Base-by-base conservation (phyloP, 768 basidiomycete genomes). In the Hebeloma cylindrosporum region DNA sequence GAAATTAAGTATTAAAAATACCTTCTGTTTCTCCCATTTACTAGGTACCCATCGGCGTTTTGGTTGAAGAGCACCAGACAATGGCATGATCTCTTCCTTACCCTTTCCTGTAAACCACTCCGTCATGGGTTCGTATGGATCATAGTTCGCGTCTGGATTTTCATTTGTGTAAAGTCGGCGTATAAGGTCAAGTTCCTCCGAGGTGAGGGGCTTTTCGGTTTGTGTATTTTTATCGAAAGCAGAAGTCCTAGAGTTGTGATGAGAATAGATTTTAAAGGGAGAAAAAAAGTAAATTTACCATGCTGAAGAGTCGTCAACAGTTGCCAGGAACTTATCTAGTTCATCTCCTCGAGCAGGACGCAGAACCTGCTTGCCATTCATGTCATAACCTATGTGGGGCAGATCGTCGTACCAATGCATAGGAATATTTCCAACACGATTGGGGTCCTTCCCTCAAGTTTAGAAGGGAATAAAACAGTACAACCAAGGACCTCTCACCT, bases 11-110 rank as follows among this genome's bases (percentile, higher is more conserved):
- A n/a, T 23, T 16, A 30, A 3, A 29, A 62, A 42, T 58, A 92
- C 94, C 81, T 99, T 99, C 77, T 96, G 85, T 68, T 96, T 97
- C 69, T 98, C 96, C 96, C 96, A 99, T 72, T 94, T 98, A 69
- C 92, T 95, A 10, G 94, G 92, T 9, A 97, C 78, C 84, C 94
- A 99, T 35, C 96, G 80, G 42, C 92, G 80, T 68, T 99, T 99
- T 14, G 96, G 96, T 62, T 98, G 93, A 2, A 93, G 91, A 20
- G 88, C 88, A 22, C 83, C 82, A 8, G 86, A 89, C 10, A 99
- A 65, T 17, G 96, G 96, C 93, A 93, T 97, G 16, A 85, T 69
- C 68, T 94, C 91, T 60, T 96, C 90, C 60, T 92, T 93, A 9
- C 93, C 93, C 65, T 92, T 88, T 3, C 91, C 92, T 8, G 95